Base-by-base conservation (phyloP, 2,329 filamentous ascomycete species). In the Hypoxylon sp. region DNA sequence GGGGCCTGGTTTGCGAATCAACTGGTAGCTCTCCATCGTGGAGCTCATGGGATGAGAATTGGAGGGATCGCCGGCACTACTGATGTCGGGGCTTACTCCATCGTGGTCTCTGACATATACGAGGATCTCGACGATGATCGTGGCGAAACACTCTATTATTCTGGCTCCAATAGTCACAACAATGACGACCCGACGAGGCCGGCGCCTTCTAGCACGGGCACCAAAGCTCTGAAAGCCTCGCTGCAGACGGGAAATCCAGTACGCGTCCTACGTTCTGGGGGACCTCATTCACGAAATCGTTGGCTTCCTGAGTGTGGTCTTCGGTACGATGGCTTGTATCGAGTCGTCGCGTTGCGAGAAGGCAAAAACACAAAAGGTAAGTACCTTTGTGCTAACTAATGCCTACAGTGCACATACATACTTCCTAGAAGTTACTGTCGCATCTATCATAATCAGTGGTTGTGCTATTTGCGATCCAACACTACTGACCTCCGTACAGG, bases 271-370 rank as follows among this genome's bases (percentile, higher is more conserved):
- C 69, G 76, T 24, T 71, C 74, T 6, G 74, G 75, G 1, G 71
- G 70, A 5, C 14, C 63, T 3, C 24, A n/a, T 14, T 37, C 52
- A 10, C 66, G 55, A 5, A 62, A 73, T 17, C 19, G 2, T 1
- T 67, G 64, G 53, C 66, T 74, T 1, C 73, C 74, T 3, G 57
- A 59, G 0, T 74, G 70, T 19, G 76, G 76, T 6, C 35, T 77
- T 8, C 72, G 76, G 8, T 78, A 77, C 29, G 76, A 78, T 31
- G 76, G 76, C 2, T 59, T 78, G 0, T 78, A 78, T 54, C 65
- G 59, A 10, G 71, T 77, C 9, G 51, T 50, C 3, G 14, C 24
- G 6, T 31, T 42, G 3, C 63, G 53, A 17, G 51, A 63, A 14
- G 55, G 63, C 3, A 67, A 8, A 1, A 78, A 78, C 33, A 47